phyloP scores from a whole-genome alignment of 2,329 filamentous ascomycete species.

The Sarocladium brachiariae region DNA sequence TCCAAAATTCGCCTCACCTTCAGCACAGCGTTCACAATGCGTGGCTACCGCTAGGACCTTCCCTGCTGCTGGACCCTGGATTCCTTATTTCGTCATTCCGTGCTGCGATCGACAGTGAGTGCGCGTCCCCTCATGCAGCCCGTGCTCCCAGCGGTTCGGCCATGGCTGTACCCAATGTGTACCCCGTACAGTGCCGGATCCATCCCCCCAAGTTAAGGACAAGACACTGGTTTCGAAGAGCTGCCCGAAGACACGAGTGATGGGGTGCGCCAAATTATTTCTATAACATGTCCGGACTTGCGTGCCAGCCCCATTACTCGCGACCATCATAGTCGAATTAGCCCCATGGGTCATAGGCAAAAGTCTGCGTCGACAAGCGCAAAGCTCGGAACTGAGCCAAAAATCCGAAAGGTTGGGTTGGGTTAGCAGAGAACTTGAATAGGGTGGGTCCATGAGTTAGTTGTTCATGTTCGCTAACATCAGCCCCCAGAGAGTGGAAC shows the following conservation, averaged over 20 bases:
- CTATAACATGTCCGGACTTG: no score
- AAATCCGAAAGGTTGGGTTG: not conserved
- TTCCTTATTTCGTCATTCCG: conserved; percentile 1
- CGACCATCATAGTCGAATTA: no score
- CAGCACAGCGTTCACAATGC: no score
- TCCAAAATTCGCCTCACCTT: no score
- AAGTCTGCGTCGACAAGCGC: no score
- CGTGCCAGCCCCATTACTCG: no score
- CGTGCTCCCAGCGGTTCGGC: no score
- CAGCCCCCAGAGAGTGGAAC: no score
- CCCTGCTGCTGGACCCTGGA: conserved; percentile 3
- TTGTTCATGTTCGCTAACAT: no score
- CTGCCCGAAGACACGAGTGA: not conserved
- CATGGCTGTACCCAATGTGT: no score
- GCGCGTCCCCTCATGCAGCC: not conserved
- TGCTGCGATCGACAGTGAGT: conserved; percentile 4
- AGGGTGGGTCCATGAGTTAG: no score
- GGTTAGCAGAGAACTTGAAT: not conserved
- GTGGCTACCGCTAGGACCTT: not conserved
- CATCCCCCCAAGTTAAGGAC: not conserved
- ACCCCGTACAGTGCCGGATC: not conserved
- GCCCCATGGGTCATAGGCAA: no score
- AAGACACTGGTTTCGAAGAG: not conserved
- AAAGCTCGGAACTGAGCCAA: not conserved
- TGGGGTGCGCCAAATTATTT: not conserved